Base-by-base conservation (phyloP, 1,139 yeast species). In the Blastobotrys buckinghamii region DNA sequence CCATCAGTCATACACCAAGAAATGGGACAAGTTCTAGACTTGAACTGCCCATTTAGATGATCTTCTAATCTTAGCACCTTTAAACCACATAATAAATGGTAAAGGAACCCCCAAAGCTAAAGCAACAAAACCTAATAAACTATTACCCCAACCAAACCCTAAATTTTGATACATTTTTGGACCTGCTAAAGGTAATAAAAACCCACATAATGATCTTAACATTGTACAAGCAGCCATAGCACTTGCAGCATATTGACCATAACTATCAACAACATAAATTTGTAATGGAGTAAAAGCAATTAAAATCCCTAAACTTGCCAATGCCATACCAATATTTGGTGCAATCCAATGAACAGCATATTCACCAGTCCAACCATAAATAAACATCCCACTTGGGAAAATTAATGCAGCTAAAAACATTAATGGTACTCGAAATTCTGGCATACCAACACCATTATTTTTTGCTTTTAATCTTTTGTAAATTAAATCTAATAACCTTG, bases 141-240 rank as follows among this genome's bases (percentile, higher is more conserved):
- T 84, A 55, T 85, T 78, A 17, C 94, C 95, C 94, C 95, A 85
- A 58, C 82, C 82, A 43, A 82, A 72, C 2, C 94, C 94, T 57
- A 86, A 70, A 42, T 74, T 76, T 55, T 77, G 75, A 64, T 85
- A 86, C 94, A 86, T 84, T 65, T 83, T 90, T 32, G 84, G 79
- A n/a, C 82, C 78, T 60, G 85, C 85, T 53, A 85, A 70, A 40
- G 94, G 92, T 73, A 84, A 84, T 0, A 89, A 90, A 35, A 90
- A 94, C 69, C 94, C 94, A 62, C 90, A 90, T 33, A 86, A 83
- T 56, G 87, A 79, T 74, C 96, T 78, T 61, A 87, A 73, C 61
- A 88, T 86, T 32, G 87, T 95, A 67, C 87, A 87, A 15, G 96
- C 88, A 12, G 96, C 95, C 56, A 88, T 74, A 0, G 96, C 96